Percentiles rank a stretch among this genome's conserved stretches.
Conservation (phyloP, 805 yeast genomes). For the Zygoascus bituminiphila region DNA sequence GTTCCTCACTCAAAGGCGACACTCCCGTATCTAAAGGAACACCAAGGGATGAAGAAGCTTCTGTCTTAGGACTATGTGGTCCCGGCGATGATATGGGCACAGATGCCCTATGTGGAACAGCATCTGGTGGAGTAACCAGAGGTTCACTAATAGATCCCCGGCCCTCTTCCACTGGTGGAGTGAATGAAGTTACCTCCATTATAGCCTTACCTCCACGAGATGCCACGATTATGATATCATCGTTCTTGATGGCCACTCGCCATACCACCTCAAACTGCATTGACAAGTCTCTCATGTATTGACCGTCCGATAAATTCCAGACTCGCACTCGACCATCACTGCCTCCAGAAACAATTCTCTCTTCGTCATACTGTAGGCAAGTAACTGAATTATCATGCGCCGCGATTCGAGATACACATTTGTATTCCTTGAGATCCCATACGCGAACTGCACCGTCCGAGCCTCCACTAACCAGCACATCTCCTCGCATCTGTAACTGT, state of each 20-base stretch:
- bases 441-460: conserved; percentile 74
- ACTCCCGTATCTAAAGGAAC: neutral
- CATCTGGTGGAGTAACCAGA: neutral
- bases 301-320: conserved; percentile 34
- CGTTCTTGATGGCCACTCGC: conserved; percentile 34
- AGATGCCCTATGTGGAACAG: neutral
- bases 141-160: neutral
- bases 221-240: conserved; percentile 33
- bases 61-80: neutral
- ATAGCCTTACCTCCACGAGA: conserved; percentile 22
- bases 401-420: conserved; percentile 58
- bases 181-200: conserved; percentile 33
- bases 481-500: conserved; percentile 62
- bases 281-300: conserved; percentile 30
- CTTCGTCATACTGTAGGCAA: conserved; percentile 33
- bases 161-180: conserved; percentile 19
- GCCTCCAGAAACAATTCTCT: conserved; percentile 35
- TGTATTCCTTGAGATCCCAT: conserved; percentile 73
- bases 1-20: neutral
- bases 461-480: conserved; percentile 76
- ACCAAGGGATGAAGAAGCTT: neutral
- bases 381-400: conserved; percentile 39
- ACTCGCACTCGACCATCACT: conserved; percentile 35
- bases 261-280: conserved; percentile 33
- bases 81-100: neutral